Percentiles rank a stretch among this genome's conserved stretches.
phyloP scores from a whole-genome alignment of 2,329 filamentous ascomycete genomes.

The Xylariaceae sp. region DNA sequence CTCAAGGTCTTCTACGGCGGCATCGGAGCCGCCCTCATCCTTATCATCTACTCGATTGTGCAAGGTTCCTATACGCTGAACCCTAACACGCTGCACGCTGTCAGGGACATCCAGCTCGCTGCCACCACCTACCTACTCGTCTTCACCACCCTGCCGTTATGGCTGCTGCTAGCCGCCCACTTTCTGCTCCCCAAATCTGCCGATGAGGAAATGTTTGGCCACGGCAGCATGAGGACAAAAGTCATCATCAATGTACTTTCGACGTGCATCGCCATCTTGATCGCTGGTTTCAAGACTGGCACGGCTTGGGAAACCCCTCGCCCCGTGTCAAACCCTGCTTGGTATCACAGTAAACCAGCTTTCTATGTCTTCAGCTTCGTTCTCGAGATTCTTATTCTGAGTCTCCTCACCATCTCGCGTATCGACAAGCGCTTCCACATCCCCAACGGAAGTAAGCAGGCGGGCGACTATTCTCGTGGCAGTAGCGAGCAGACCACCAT shows the following conservation, averaged over 20 bases:
- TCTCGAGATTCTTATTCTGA: conserved; percentile 40
- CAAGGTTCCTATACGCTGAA: conserved; percentile 40
- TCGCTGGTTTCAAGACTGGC: conserved; percentile 40
- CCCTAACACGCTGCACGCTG: conserved; percentile 26
- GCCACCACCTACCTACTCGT: conserved; percentile 40
- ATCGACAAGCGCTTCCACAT: conserved; percentile 40
- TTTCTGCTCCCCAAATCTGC: conserved; percentile 40
- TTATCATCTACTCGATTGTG: conserved; percentile 43
- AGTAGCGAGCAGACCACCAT: conserved; percentile 7
- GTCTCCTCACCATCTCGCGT: conserved; percentile 29
- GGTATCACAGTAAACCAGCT: conserved; percentile 43
- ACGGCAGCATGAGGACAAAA: conserved; percentile 41
- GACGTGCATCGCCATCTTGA: conserved; percentile 32
- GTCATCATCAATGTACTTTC: conserved; percentile 36
- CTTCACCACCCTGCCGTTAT: conserved; percentile 38
- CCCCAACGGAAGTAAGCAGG: conserved; percentile 36
- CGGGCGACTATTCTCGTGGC: conserved; percentile 36
- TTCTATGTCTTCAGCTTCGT: conserved; percentile 48
- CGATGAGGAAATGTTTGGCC: conserved; percentile 42
- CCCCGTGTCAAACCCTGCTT: conserved; percentile 32
- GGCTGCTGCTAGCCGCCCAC: conserved; percentile 36
- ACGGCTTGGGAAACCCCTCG: conserved; percentile 36
- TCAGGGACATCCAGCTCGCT: conserved; percentile 39
- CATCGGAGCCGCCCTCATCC: conserved; percentile 39
- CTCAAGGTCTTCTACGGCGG: conserved; percentile 40